A percentile compares a stretch with the other conserved stretches of the same genome.
phyloP scores from a whole-genome alignment of 768 basidiomycete genomes.

The Tulasnella sp. region DNA sequence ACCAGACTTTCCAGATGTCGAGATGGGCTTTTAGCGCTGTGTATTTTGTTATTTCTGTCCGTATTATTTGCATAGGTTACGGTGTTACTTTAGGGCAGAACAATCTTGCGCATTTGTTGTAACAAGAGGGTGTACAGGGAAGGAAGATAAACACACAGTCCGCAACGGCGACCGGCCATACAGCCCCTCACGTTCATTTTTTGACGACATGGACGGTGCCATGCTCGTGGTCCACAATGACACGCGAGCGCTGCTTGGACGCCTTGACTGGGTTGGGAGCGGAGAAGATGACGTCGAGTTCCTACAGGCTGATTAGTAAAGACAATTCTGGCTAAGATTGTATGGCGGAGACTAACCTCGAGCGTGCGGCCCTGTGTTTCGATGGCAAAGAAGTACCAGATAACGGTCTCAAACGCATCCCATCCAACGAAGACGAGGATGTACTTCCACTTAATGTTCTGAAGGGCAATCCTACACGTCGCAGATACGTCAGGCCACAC shows the following conservation, averaged over 20 bases:
- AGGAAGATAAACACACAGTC: no score
- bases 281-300: constrained; percentile 12
- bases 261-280: constrained; percentile 11
- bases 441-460: constrained; percentile 15
- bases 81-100: no score
- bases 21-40: no score
- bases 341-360: background rate
- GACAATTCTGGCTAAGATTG: background rate
- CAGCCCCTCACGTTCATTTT: no score
- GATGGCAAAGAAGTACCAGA: constrained; percentile 27
- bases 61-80: no score
- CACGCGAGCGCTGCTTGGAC: background rate
- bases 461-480: constrained; percentile 7
- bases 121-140: no score
- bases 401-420: constrained; percentile 23
- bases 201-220: background rate
- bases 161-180: no score
- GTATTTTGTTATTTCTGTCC: no score
- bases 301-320: background rate
- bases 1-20: no score
- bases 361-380: constrained; percentile 23
- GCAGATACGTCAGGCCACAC: background rate
- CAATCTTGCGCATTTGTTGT: no score
- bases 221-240: background rate
- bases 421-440: constrained; percentile 23